Evolutionary conservation across 768 basidiomycete genomes (phyloP).

Genomic region (Rhizopogon vesiculosus): DNA sequence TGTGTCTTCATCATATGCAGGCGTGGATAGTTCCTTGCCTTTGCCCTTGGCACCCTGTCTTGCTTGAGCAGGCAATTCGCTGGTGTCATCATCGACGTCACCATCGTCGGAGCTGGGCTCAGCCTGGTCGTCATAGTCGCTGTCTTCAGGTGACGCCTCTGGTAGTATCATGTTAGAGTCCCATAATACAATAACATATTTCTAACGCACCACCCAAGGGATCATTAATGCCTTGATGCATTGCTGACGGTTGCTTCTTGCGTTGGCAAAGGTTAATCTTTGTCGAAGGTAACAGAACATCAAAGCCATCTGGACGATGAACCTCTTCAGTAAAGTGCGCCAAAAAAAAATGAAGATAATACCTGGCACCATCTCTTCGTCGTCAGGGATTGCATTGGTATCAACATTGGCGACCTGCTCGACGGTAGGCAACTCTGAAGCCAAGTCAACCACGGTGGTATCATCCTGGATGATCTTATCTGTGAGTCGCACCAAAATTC

Average conservation of each 20-base stretch:
- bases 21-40: not conserved
- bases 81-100: not conserved
- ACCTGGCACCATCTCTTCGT: not conserved
- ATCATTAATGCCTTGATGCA: not conserved
- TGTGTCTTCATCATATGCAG: not conserved
- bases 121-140: not conserved
- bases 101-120: not conserved
- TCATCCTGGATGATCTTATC: not conserved
- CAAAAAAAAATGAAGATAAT: not conserved
- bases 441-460: not conserved
- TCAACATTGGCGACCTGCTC: too few relatives aligned
- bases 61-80: not conserved
- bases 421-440: not conserved
- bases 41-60: not conserved
- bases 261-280: not conserved
- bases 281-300: not conserved
- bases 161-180: not conserved
- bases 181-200: not conserved
- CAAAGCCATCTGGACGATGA: not conserved
- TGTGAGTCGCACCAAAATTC: not conserved
- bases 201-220: not conserved
- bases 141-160: not conserved
- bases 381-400: not conserved
- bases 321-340: not conserved
- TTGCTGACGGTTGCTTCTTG: not conserved